Base-by-base conservation (phyloP, 2,329 filamentous ascomycete species). In the Claviceps paspali region DNA sequence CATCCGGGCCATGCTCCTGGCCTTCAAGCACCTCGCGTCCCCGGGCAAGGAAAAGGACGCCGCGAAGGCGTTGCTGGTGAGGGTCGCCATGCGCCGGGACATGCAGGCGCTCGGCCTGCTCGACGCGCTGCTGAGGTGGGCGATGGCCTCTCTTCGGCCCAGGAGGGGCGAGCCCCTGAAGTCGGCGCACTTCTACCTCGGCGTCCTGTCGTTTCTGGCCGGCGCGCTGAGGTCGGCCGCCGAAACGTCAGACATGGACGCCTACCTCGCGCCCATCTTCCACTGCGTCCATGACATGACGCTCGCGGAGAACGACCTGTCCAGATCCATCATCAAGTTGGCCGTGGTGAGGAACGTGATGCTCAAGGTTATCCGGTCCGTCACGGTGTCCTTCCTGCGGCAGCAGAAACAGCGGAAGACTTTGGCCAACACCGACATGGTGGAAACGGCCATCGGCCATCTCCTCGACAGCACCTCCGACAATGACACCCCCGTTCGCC, bases 1-100 rank as follows among this genome's bases (percentile, higher is more conserved):
- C 0, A 61, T 73, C 5, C 71, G 84, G 11, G 64, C 91, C 8
- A 62, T 94, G 5, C 73, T 75, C 0, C 56, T 93, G 19, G 82
- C 78, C 6, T 62, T 85, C 38, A 68, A 71, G 39, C 83, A 85
- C 50, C 68, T 96, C 12, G 64, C 72, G 5, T 75, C 73, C 1
- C 70, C 88, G 0, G 85, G 87, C 0, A 95, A 93, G 49, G 88
- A 95, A 52, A 75, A 83, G 40, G 84, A 91, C 56, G 85, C 86
- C 8, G 87, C 91, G n/a, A 85, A 80, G 41, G 68, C 74, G 2
- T 65, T 96, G 18, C 65, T 98, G 6, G 82, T 93, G 14, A 73
- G 86, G 32, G 65, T 95, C 32, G 74, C 79, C n/a, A 76, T 87
- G 53, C 74, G 91, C 12, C 76, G 74, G 33, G 91, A 98, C 54